A percentile compares a stretch with the other conserved stretches of the same genome.
phyloP scores from a whole-genome alignment of 2,329 filamentous ascomycete genomes.

The Talaromyces islandicus region DNA sequence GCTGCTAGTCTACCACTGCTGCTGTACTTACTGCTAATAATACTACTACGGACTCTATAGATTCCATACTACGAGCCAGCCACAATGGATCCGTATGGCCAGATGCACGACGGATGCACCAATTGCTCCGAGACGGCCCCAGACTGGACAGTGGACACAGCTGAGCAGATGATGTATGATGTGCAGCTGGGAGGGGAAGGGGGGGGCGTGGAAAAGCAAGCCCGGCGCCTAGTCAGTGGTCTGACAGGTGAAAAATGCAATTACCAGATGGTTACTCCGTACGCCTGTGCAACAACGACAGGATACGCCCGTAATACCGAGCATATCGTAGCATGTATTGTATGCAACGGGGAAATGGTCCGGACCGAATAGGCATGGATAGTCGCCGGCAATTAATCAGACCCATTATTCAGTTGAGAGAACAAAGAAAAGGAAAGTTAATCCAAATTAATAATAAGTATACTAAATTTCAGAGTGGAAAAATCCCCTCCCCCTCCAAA shows the following conservation, averaged over 20 bases:
- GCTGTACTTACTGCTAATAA: neutral
- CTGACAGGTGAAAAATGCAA: neutral
- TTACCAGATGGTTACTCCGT: neutral
- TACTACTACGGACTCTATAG: too few relatives aligned
- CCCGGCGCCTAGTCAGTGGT: neutral
- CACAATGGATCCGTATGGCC: neutral
- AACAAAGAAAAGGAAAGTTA: neutral
- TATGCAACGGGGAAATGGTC: neutral
- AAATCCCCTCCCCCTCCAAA: too few relatives aligned
- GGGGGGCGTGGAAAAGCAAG: constrained; percentile 15
- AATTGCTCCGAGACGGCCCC: neutral
- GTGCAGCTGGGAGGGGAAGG: constrained; percentile 1
- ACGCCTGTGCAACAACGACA: neutral
- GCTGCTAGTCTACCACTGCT: too few relatives aligned
- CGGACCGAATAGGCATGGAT: neutral
- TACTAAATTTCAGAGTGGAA: neutral
- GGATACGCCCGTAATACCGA: neutral
- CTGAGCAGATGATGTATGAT: constrained; percentile 22
- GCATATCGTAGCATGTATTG: too few relatives aligned
- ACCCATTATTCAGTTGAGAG: neutral
- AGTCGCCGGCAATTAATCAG: neutral
- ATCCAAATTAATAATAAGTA: neutral
- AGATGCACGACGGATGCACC: neutral
- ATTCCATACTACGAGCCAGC: neutral
- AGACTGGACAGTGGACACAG: neutral